Base-by-base conservation (phyloP, 345 rosid genomes). In the Stellera chamaejasme region DNA sequence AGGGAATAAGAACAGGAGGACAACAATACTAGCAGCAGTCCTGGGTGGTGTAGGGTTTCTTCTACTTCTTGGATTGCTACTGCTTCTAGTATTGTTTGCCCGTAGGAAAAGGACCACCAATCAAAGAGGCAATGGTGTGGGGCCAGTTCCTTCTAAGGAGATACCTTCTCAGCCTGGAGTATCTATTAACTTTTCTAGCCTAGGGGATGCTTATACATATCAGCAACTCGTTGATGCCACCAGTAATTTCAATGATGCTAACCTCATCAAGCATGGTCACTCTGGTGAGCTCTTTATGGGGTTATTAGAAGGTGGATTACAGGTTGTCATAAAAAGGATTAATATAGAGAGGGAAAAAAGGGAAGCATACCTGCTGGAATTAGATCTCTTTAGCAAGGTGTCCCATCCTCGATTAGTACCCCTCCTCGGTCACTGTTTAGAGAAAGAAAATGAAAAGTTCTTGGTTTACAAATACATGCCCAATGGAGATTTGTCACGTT, bases 221-320 rank as follows among this genome's bases (percentile, higher is more conserved):
- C 88, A 85, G 66, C 92, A 85, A 73, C 83, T 90, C 66, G 79
- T 85, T 3, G 75, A 66, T 48, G 92, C 96, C 56, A 87, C 96
- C 4, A 77, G 74, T 54, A 80, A 82, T 11, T 87, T 90, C 51
- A 74, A 55, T 61, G 97, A 85, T 45, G 71, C 69, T 1, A 90
- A 79, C 70, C 83, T 94, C 68, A 83, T 94, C 50, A 94, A 85
- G 73, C 73, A 78, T 26, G 99, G 99, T 39, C 99, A 90, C 61
- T 94, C 99, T 0, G 99, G 99, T 51, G 85, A 72, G 70, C 83
- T 94, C 32, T 94, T 77, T 70, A 82, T 69, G 56, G 99, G 95
- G 45, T 48, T 76, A 56, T 64, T 87, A 58, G 99, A 76, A 15
- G 81, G 76, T 52, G 87, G 88, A 25, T 52, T 54, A 53, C 80